phyloP scores from a whole-genome alignment of 2,329 filamentous ascomycete species.

The Talaromyces sp. region DNA sequence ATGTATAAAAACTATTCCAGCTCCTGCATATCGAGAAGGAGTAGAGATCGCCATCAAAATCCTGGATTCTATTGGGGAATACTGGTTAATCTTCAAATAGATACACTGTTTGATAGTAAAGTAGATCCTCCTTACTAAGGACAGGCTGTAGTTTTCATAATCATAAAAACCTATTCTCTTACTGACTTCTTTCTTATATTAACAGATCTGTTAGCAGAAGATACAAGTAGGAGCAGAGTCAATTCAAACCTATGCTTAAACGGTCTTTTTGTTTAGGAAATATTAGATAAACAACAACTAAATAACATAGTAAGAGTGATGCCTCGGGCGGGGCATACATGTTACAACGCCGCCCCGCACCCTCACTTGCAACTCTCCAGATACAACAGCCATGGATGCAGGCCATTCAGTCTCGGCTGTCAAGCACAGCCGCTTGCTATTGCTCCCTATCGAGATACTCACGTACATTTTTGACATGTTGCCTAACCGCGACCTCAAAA shows the following conservation, averaged over 20 bases:
- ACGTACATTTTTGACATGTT: conserved; percentile 6
- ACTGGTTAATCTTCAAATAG: conserved; percentile 10
- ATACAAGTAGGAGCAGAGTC: too few relatives aligned
- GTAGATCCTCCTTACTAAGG: conserved; percentile 12
- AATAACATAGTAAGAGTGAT: too few relatives aligned
- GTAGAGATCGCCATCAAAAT: background rate
- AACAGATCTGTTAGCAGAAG: too few relatives aligned
- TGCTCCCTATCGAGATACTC: background rate
- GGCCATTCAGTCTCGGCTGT: too few relatives aligned
- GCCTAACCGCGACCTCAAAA: conserved; percentile 22
- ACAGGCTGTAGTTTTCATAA: conserved; percentile 10
- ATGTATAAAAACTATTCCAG: background rate
- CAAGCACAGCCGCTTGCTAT: background rate
- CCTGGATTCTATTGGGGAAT: conserved; percentile 15
- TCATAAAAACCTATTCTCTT: conserved; percentile 10
- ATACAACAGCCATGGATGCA: too few relatives aligned
- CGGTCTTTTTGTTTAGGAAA: too few relatives aligned
- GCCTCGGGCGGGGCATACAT: too few relatives aligned
- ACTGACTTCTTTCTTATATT: conserved; percentile 14
- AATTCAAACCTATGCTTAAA: too few relatives aligned
- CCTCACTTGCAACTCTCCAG: too few relatives aligned
- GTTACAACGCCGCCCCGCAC: too few relatives aligned
- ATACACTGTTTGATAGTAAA: conserved; percentile 10
- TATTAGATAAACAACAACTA: too few relatives aligned
- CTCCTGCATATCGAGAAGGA: background rate